Evolutionary conservation across 164 flowering plant genomes (phyloP).

Genomic region (Berberis thunbergii): DNA sequence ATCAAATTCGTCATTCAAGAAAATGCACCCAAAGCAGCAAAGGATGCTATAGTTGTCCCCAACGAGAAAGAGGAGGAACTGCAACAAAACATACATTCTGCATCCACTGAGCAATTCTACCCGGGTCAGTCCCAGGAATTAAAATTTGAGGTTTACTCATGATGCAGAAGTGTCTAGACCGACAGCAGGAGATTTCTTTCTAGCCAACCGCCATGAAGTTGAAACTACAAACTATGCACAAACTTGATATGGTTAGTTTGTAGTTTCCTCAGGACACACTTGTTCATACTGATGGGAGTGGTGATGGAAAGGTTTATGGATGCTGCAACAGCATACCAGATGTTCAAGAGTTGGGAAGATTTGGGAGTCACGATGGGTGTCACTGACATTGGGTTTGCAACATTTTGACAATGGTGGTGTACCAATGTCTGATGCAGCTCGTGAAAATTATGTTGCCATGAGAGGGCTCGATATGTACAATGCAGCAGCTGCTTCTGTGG

Average conservation of each 20-base stretch:
- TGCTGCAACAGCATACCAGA: constrained; percentile 28
- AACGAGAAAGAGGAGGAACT: constrained; percentile 41
- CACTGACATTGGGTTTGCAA: constrained; percentile 81
- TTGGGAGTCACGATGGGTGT: constrained; percentile 49
- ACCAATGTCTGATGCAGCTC: constrained; percentile 32
- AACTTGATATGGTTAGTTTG: constrained; percentile 18
- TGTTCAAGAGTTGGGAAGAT: constrained; percentile 62
- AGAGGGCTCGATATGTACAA: constrained; percentile 48
- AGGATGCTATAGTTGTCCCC: constrained; percentile 25
- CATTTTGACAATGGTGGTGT: constrained; percentile 47
- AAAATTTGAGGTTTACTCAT: constrained; percentile 23
- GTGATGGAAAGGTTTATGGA: not conserved
- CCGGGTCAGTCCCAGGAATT: constrained; percentile 26
- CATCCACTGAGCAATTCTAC: constrained; percentile 2
- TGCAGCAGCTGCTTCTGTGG: constrained; percentile 28
- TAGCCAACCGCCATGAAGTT: constrained; percentile 16
- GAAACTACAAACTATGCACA: constrained; percentile 27
- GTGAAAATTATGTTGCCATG: constrained; percentile 33
- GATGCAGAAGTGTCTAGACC: constrained; percentile 38
- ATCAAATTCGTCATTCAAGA: constrained; percentile 64
- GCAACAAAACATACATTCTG: constrained; percentile 34
- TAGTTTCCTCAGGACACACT: constrained; percentile 35
- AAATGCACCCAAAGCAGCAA: constrained; percentile 29
- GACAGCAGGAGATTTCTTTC: constrained; percentile 17
- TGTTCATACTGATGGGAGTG: constrained; percentile 12